Base-by-base conservation (phyloP, 2,329 filamentous ascomycete species). In the Lachnellula hyalina region DNA sequence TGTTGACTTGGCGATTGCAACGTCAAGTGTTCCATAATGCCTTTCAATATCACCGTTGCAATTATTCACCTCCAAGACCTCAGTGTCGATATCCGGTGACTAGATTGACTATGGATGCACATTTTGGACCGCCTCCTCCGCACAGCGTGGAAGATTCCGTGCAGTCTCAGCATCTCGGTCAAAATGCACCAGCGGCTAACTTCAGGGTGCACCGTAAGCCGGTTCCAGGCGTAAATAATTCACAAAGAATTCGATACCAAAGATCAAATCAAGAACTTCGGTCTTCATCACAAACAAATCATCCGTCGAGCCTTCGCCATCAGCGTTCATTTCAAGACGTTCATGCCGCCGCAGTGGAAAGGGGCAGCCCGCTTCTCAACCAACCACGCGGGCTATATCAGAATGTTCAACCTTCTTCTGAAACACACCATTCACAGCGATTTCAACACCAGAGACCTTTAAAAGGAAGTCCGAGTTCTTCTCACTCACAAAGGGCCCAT, bases 1-100 rank as follows among this genome's bases (percentile, higher is more conserved):
- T 40, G 36, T 15, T 40, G n/a, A 17, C 8, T 40, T 40, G 28
- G 28, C 28, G 8, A 40, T 17, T 40, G 5, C 14, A 40, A 40
- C 2, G 67, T 64, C 0, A 63, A 64, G 5, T 80, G 81, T 58
- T 56, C 70, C 3, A 70, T 79, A 47, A 77, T 83, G 0, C 78
- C 80, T 1, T 59, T 80, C 1, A 79, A 79, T 4, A 57, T 83
- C 0, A 68, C 71, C 2, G 70, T 83, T 15, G 5, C 9, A 40
- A 17, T n/a, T 9, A 15, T 40, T 40, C 36, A 40, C 28, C 28
- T 9, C 9, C 8, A 40, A 7, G 15, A 40, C 36, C 36, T 40
- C 15, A 21, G 12, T 15, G 21, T 19, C 5, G 23, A 44, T 21
- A 15, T 5, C 19, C 12, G 19, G 19, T 44, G 41, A 11, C 19